These are phyloP conservation scores for Symbiotaphrina buchneri DNA, from an alignment of 495 filamentous ascomycete genomes.

Conservation along the genomic window DNA sequence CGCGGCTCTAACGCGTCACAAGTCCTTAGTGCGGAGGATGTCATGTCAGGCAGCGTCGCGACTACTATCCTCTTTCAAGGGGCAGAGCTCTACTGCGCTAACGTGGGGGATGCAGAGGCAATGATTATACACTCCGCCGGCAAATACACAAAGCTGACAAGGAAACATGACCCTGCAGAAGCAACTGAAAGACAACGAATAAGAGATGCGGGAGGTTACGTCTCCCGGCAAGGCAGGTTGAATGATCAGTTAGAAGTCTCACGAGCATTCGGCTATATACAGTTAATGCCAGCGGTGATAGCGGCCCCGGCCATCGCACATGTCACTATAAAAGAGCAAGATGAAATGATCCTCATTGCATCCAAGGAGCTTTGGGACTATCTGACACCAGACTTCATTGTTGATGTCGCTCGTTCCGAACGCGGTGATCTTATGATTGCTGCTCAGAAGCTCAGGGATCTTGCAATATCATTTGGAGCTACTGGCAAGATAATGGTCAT, in stretches of 20 bases:
- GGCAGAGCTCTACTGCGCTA: constrained; percentile 82
- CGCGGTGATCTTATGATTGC: constrained; percentile 82
- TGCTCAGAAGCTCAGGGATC: constrained; percentile 83
- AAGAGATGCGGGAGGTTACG: constrained; percentile 83
- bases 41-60: constrained; percentile 73
- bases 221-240: constrained; percentile 79
- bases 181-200: constrained; percentile 66
- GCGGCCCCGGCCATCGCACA: constrained; percentile 72
- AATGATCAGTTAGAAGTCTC: constrained; percentile 85
- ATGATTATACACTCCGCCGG: constrained; percentile 82
- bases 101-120: constrained; percentile 86
- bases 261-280: constrained; percentile 81
- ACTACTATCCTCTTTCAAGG: constrained; percentile 77
- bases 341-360: constrained; percentile 83
- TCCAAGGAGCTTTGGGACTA: constrained; percentile 91
- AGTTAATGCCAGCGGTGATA: constrained; percentile 80
- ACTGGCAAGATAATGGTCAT: constrained; percentile 95
- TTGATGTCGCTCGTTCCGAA: constrained; percentile 75
- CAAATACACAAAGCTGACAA: constrained; percentile 53
- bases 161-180: constrained; percentile 83
- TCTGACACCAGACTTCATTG: constrained; percentile 63
- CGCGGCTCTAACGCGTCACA: constrained; percentile 45
- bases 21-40: constrained; percentile 65
- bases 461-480: constrained; percentile 88
- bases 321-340: constrained; percentile 60